These are phyloP conservation scores for Pisolithus marmoratus DNA, from an alignment of 768 basidiomycete genomes.

Conservation along the genomic window DNA sequence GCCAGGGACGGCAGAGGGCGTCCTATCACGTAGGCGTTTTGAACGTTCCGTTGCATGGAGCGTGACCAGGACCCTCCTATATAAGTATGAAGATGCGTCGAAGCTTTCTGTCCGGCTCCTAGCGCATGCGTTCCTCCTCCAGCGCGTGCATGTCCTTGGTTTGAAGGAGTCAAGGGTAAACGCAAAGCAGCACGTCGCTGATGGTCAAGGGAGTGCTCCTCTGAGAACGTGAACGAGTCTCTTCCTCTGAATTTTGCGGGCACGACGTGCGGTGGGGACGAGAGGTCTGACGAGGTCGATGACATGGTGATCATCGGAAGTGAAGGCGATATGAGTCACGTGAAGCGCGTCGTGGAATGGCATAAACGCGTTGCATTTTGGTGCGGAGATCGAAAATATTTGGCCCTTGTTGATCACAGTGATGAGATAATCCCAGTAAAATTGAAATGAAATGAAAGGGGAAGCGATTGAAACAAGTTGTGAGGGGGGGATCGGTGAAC, in stretches of 20 bases:
- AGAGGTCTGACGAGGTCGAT: constrained; percentile 4
- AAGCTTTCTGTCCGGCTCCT: background rate
- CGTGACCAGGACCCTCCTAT: constrained; percentile 1
- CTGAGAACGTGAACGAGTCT: constrained; percentile 10
- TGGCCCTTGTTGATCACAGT: background rate
- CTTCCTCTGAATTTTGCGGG: constrained; percentile 20
- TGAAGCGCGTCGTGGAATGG: constrained; percentile 11
- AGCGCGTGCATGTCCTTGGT: too few relatives aligned
- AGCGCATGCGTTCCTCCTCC: background rate
- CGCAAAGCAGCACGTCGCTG: background rate
- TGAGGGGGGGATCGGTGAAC: too few relatives aligned
- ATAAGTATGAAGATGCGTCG: background rate
- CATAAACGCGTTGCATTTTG: constrained; percentile 29
- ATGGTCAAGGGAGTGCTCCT: background rate
- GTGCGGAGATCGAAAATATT: constrained; percentile 23
- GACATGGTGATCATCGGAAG: constrained; percentile 22
- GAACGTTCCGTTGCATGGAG: background rate
- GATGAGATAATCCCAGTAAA: background rate
- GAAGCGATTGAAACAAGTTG: too few relatives aligned
- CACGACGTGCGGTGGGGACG: constrained; percentile 8
- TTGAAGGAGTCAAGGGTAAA: background rate
- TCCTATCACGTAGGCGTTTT: background rate
- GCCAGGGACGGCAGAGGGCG: constrained; percentile 16
- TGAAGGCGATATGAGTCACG: constrained; percentile 28
- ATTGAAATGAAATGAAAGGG: too few relatives aligned